Evolutionary conservation across 768 basidiomycete genomes (phyloP).

Genomic region (Tricholoma sp.): DNA sequence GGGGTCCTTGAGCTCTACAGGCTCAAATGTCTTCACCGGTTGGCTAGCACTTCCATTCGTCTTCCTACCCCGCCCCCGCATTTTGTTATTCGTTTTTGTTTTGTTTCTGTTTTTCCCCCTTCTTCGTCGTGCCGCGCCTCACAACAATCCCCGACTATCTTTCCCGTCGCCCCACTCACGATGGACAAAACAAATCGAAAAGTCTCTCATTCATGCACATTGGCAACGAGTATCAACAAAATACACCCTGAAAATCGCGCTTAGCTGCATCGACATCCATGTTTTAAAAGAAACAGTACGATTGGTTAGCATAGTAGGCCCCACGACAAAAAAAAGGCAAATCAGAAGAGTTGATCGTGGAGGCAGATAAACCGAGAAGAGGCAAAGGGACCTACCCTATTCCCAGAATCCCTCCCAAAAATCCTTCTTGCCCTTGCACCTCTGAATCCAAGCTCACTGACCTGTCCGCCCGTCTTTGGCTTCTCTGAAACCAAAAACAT

Average conservation of each 20-base stretch:
- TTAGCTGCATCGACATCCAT: constrained; percentile 47
- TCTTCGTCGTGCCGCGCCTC: no score
- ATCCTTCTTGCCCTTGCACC: constrained; percentile 53
- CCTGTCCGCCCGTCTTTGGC: constrained; percentile 15
- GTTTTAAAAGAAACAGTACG: constrained; percentile 35
- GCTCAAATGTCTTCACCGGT: no score
- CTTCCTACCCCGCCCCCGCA: no score
- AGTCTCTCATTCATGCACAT: no score
- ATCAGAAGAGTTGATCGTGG: no score
- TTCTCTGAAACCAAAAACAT: constrained; percentile 39
- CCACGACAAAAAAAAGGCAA: neutral
- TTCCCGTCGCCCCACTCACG: no score
- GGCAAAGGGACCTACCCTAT: constrained; percentile 37
- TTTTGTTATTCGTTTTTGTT: no score
- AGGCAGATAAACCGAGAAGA: neutral
- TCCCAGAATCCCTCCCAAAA: constrained; percentile 59
- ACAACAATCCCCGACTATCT: no score
- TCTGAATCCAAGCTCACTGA: constrained; percentile 61
- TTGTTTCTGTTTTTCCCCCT: no score
- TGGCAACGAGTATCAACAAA: constrained; percentile 14
- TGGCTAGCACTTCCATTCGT: no score
- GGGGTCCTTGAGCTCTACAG: no score
- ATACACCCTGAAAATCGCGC: constrained; percentile 27
- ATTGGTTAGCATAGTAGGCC: neutral
- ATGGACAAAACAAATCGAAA: no score